Conservation (phyloP, 2,329 filamentous ascomycete genomes). For the Hypoxylon sp. region DNA sequence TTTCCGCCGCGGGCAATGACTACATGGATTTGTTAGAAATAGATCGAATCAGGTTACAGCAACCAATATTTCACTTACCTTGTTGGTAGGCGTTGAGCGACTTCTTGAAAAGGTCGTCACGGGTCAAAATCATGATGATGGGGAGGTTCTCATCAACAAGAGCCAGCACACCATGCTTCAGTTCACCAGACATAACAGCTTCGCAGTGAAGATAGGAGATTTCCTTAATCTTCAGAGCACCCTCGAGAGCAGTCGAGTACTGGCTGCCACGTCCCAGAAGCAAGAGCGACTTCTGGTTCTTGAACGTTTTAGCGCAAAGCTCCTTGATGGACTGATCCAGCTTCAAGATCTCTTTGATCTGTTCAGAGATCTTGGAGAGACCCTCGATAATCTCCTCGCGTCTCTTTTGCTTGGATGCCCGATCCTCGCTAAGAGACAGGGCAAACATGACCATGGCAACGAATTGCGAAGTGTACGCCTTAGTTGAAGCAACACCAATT, state of each 20-base stretch:
- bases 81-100: slow-evolving; percentile 99
- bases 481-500: slow-evolving; percentile 98
- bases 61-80: slow-evolving; percentile 66
- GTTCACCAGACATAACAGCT: slow-evolving; percentile 99
- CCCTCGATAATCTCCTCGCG: slow-evolving; percentile 97
- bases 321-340: slow-evolving; percentile 95
- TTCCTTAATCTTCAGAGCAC: slow-evolving; percentile 99
- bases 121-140: slow-evolving; percentile 99
- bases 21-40: slow-evolving; percentile 57
- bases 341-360: slow-evolving; percentile 93
- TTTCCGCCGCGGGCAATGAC: slow-evolving; percentile 96
- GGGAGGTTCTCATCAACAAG: slow-evolving; percentile 98
- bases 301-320: slow-evolving; percentile 91
- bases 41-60: background rate
- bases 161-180: slow-evolving; percentile 98
- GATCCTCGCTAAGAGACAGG: slow-evolving; percentile 94
- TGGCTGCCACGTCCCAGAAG: slow-evolving; percentile 95
- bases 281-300: slow-evolving; percentile 96
- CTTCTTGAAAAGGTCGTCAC: slow-evolving; percentile 96
- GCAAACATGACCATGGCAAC: slow-evolving; percentile 99
- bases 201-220: slow-evolving; percentile 99
- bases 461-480: slow-evolving; percentile 99
- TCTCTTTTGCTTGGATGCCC: slow-evolving; percentile 91
- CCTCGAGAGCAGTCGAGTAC: slow-evolving; percentile 96
- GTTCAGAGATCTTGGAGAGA: slow-evolving; percentile 85